Evolutionary conservation across 2,329 filamentous ascomycete genomes (phyloP).

Genomic region (Endothia cerciana): DNA sequence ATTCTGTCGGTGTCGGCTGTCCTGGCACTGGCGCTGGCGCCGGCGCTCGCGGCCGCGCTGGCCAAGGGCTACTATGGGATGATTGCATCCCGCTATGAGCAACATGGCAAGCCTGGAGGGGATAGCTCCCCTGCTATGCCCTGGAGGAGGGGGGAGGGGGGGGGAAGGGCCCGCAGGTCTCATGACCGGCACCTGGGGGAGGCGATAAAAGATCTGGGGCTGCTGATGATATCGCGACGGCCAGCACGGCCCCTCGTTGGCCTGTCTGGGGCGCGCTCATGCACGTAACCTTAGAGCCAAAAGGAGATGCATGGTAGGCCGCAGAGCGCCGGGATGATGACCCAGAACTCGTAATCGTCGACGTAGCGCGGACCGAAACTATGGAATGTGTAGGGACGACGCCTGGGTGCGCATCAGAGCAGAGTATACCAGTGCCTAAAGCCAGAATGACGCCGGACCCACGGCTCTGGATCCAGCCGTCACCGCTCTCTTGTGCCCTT

Average conservation of each 20-base stretch:
- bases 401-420: no score
- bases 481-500: not conserved
- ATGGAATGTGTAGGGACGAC: no score
- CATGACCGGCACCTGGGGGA: no score
- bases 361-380: not conserved
- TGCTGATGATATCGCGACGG: no score
- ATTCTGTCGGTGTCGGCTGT: constrained; percentile 29
- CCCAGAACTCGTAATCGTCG: not conserved
- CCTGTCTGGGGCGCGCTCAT: not conserved
- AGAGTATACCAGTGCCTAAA: no score
- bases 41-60: no score
- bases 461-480: constrained; percentile 14
- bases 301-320: not conserved
- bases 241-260: not conserved
- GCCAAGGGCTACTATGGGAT: no score
- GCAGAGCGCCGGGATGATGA: constrained; percentile 2
- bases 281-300: not conserved
- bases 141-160: not conserved
- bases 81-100: not conserved
- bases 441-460: constrained; percentile 16
- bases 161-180: not conserved
- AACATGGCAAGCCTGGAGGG: no score
- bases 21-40: no score
- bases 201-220: no score
- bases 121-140: not conserved